phyloP scores from a whole-genome alignment of 2,329 filamentous ascomycete genomes.

The Arthrobotrys sinensis region DNA sequence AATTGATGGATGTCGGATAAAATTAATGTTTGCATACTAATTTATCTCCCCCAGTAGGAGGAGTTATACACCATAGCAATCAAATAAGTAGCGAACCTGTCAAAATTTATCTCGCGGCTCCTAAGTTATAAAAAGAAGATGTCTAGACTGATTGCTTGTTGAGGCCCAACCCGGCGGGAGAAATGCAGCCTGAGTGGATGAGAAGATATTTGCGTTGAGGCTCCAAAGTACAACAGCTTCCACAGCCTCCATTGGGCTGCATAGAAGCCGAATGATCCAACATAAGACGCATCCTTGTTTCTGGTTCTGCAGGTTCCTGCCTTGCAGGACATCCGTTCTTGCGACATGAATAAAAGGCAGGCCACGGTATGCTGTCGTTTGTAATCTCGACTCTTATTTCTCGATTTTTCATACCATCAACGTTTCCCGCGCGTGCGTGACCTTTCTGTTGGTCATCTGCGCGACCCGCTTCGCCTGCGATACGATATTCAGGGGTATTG shows the following conservation, averaged over 20 bases:
- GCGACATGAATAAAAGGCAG: constrained; percentile 15
- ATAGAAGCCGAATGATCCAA: not conserved
- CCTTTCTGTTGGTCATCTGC: constrained; percentile 32
- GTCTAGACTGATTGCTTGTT: too few relatives aligned
- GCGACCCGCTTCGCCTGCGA: constrained; percentile 20
- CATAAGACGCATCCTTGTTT: constrained; percentile 37
- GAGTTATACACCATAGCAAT: too few relatives aligned
- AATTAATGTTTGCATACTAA: too few relatives aligned
- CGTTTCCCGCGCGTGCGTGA: constrained; percentile 24
- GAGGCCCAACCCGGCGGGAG: too few relatives aligned
- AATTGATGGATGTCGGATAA: too few relatives aligned
- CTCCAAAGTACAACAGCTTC: constrained; percentile 5
- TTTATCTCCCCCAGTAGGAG: too few relatives aligned
- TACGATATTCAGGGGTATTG: constrained; percentile 18
- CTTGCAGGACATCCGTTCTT: constrained; percentile 11
- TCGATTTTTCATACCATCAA: constrained; percentile 9
- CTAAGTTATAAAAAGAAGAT: too few relatives aligned
- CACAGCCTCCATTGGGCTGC: not conserved
- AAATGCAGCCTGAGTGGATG: too few relatives aligned
- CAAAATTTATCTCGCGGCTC: too few relatives aligned
- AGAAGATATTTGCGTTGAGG: not conserved
- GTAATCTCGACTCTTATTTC: constrained; percentile 1
- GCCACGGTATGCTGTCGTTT: constrained; percentile 22
- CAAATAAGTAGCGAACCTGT: too few relatives aligned
- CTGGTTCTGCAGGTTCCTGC: constrained; percentile 25